A percentile compares a stretch with the other conserved stretches of the same genome.
These are phyloP conservation scores for Aurantiochytrium sp. DNA, from an alignment of 108 stramenopile genomes.

Conservation along the genomic window DNA sequence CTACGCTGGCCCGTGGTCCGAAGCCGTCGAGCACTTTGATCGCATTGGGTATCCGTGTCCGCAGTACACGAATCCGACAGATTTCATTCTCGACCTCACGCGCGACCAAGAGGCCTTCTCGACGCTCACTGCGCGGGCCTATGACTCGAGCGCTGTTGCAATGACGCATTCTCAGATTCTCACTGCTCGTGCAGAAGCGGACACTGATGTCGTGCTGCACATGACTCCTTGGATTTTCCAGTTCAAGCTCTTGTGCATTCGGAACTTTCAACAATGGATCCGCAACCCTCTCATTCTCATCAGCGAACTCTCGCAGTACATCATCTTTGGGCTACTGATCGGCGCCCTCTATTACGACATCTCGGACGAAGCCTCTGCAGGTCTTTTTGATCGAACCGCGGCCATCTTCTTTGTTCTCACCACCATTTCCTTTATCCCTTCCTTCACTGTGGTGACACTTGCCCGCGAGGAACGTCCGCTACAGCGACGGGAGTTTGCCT, in stretches of 20 bases:
- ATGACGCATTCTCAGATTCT: background rate
- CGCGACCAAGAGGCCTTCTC: background rate
- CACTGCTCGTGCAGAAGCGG: background rate
- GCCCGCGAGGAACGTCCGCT: background rate
- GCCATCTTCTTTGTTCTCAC: background rate
- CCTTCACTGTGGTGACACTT: background rate
- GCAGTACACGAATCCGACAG: background rate
- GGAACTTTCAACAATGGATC: background rate
- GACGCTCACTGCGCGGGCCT: background rate
- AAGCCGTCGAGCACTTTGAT: background rate
- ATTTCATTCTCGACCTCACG: background rate
- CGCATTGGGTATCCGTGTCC: background rate
- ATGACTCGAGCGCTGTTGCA: background rate
- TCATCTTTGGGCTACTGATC: background rate
- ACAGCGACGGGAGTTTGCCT: background rate
- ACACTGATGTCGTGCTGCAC: background rate
- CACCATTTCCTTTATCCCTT: conserved; percentile 3
- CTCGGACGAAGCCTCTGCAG: background rate
- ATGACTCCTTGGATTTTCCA: background rate
- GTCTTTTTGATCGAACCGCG: background rate
- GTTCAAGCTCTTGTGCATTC: background rate
- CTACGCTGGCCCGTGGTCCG: background rate
- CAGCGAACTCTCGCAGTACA: background rate
- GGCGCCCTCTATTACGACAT: background rate
- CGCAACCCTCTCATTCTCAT: background rate